Evolutionary conservation across 2,329 filamentous ascomycete species (phyloP).

Genomic region (Alternaria infectoria): DNA sequence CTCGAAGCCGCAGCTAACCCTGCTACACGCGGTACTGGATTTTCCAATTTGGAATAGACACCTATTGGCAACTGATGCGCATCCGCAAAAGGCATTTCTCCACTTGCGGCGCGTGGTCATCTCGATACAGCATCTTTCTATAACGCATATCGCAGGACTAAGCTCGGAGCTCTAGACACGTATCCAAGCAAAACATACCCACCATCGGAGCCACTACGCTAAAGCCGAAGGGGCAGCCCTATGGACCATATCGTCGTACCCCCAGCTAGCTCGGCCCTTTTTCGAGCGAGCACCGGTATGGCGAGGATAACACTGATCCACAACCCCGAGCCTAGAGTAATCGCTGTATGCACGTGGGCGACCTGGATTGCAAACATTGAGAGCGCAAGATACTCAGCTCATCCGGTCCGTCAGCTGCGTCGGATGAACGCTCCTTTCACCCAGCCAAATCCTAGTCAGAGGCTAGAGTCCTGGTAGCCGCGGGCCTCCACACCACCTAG

Average conservation of each 20-base stretch:
- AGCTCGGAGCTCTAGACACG: slow-evolving; percentile 9
- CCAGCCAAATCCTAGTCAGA: slow-evolving; percentile 17
- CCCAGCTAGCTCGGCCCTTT: slow-evolving; percentile 39
- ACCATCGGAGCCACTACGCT: slow-evolving; percentile 25
- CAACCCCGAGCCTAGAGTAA: slow-evolving; percentile 7
- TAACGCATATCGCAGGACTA: slow-evolving; percentile 2
- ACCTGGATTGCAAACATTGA: neutral
- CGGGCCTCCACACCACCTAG: slow-evolving; percentile 15
- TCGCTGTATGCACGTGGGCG: neutral
- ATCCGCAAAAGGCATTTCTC: neutral
- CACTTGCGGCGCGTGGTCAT: neutral
- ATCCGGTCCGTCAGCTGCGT: slow-evolving; percentile 24
- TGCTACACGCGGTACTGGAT: slow-evolving; percentile 11
- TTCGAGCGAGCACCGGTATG: slow-evolving; percentile 41
- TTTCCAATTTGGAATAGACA: slow-evolving; percentile 21
- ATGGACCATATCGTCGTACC: slow-evolving; percentile 5
- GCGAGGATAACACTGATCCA: neutral
- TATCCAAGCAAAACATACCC: slow-evolving; percentile 12
- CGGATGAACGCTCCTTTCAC: slow-evolving; percentile 40
- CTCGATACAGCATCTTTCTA: neutral
- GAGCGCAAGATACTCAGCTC: slow-evolving; percentile 10
- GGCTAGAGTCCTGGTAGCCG: slow-evolving; percentile 9
- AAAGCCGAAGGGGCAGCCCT: slow-evolving; percentile 28
- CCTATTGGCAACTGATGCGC: slow-evolving; percentile 8
- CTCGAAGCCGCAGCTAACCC: slow-evolving; percentile 21